phyloP scores from a whole-genome alignment of 2,329 filamentous ascomycete genomes.

The Diplodia corticola region DNA sequence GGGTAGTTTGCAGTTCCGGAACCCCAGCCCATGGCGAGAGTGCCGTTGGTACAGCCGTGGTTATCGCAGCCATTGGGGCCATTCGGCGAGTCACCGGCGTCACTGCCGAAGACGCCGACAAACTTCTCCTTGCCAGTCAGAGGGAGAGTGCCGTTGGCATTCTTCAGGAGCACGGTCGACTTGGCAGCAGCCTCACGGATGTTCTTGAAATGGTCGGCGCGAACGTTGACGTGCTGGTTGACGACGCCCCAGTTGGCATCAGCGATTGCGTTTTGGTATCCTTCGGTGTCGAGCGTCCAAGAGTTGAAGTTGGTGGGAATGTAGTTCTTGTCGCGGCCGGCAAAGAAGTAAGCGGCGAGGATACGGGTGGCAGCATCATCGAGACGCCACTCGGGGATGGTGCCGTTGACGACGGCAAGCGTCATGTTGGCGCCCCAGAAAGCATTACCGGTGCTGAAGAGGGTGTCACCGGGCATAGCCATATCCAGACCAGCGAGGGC shows the following conservation, averaged over 20 bases:
- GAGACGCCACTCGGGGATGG: slow-evolving; percentile 79
- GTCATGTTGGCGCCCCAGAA: slow-evolving; percentile 90
- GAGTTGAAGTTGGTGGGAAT: slow-evolving; percentile 79
- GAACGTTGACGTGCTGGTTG: slow-evolving; percentile 82
- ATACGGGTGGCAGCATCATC: slow-evolving; percentile 92
- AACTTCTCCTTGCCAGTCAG: slow-evolving; percentile 48
- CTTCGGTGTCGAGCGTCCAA: slow-evolving; percentile 78
- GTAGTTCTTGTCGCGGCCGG: slow-evolving; percentile 55
- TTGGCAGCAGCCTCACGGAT: slow-evolving; percentile 78
- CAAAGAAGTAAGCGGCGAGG: slow-evolving; percentile 65
- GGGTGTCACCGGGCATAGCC: slow-evolving; percentile 83
- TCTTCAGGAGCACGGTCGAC: slow-evolving; percentile 84
- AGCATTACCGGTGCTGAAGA: slow-evolving; percentile 69
- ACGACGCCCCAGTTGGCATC: slow-evolving; percentile 65
- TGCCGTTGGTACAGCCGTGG: slow-evolving; percentile 48
- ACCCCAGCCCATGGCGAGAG: slow-evolving; percentile 50
- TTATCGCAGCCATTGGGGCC: slow-evolving; percentile 52
- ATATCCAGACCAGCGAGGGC: slow-evolving; percentile 78
- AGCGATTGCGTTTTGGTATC: slow-evolving; percentile 65
- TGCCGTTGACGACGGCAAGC: slow-evolving; percentile 83
- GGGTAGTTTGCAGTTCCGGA: slow-evolving; percentile 57
- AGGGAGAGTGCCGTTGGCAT: slow-evolving; percentile 44
- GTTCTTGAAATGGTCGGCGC: slow-evolving; percentile 66
- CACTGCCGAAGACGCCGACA: slow-evolving; percentile 53
- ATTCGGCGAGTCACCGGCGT: slow-evolving; percentile 47